Evolutionary conservation across 1,284 basidiomycete species (phyloP).

Genomic region (Cutaneotrichosporon curvatum): DNA sequence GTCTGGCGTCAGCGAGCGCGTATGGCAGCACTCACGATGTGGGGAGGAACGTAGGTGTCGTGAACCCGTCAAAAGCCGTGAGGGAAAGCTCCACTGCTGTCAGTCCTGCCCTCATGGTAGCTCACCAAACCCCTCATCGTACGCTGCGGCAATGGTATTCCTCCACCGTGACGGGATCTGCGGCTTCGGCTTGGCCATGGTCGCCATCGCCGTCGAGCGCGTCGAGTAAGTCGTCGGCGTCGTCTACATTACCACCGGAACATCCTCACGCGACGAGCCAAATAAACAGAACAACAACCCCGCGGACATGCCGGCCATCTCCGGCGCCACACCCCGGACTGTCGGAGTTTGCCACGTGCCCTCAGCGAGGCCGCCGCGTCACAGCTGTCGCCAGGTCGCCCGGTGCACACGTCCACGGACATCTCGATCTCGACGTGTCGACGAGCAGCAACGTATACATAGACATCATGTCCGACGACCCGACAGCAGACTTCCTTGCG

Average conservation of each 20-base stretch:
- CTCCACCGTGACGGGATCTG: slow-evolving; percentile 3
- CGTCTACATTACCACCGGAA: neutral
- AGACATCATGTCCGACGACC: slow-evolving; percentile 42
- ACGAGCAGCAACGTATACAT: neutral
- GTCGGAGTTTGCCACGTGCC: slow-evolving; percentile 1
- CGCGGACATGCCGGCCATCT: neutral
- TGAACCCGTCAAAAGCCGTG: slow-evolving; percentile 9
- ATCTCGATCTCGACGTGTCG: neutral
- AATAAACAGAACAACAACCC: neutral
- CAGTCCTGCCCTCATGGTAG: neutral
- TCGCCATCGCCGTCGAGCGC: neutral
- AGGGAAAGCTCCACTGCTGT: slow-evolving; percentile 1
- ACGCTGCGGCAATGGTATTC: slow-evolving; percentile 1
- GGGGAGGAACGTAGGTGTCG: slow-evolving; percentile 6
- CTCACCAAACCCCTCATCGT: slow-evolving; percentile 5
- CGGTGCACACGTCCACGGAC: neutral
- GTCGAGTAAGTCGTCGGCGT: neutral
- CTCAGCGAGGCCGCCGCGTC: slow-evolving; percentile 1
- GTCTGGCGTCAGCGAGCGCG: slow-evolving; percentile 12
- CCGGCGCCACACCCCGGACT: neutral
- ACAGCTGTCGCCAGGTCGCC: neutral
- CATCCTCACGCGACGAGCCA: neutral
- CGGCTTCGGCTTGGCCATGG: neutral
- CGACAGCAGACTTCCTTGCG: slow-evolving; percentile 46
- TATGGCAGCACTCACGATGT: neutral